phyloP scores from a whole-genome alignment of 2,329 filamentous ascomycete genomes.

The Diplodia sapinea region DNA sequence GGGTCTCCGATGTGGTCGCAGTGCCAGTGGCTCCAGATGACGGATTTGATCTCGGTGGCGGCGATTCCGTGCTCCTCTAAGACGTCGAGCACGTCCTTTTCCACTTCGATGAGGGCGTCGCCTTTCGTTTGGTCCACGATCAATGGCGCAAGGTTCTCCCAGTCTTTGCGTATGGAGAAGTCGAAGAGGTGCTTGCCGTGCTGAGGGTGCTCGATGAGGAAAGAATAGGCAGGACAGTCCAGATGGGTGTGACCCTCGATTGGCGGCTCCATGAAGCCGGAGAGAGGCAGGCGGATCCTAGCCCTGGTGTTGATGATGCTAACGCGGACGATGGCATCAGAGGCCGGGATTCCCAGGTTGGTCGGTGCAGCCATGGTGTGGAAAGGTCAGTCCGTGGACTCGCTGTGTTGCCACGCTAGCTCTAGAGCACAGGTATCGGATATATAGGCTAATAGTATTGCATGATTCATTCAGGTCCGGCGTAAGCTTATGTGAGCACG shows the following conservation, averaged over 20 bases:
- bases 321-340: slow-evolving; percentile 9
- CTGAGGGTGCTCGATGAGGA: slow-evolving; percentile 17
- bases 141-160: slow-evolving; percentile 42
- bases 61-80: slow-evolving; percentile 34
- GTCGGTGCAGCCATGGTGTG: slow-evolving; percentile 6
- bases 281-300: background rate
- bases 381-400: background rate
- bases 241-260: slow-evolving; percentile 17
- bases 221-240: slow-evolving; percentile 2
- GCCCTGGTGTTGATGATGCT: slow-evolving; percentile 22
- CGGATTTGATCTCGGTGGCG: slow-evolving; percentile 7
- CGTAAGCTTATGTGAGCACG: too few species aligned
- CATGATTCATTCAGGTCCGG: too few species aligned
- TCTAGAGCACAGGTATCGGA: too few species aligned
- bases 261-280: slow-evolving; percentile 1
- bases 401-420: too few species aligned
- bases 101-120: slow-evolving; percentile 48
- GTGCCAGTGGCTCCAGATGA: slow-evolving; percentile 25
- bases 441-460: too few species aligned
- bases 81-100: slow-evolving; percentile 43
- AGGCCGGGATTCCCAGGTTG: slow-evolving; percentile 35
- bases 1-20: slow-evolving; percentile 6
- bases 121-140: slow-evolving; percentile 36
- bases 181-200: slow-evolving; percentile 17
- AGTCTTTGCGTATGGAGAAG: slow-evolving; percentile 52